Percentiles rank a stretch among this genome's conserved stretches.
Conservation (phyloP, 1,284 basidiomycete genomes). For the Meira miltonrushii region DNA sequence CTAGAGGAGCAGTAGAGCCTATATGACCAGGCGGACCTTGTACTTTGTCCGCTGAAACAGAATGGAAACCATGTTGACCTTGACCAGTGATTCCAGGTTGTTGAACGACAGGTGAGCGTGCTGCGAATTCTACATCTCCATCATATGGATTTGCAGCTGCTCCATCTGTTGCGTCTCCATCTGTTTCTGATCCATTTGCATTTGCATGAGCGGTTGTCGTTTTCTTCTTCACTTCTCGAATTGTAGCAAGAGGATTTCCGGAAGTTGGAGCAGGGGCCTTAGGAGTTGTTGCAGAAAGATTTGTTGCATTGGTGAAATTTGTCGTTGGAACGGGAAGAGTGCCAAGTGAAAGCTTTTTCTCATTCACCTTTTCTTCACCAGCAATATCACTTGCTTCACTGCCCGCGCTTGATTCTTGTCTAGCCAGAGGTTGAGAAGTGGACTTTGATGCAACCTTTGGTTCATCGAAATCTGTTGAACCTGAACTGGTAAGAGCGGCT, state of each 20-base stretch:
- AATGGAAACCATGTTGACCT: neutral
- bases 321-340: constrained; percentile 22
- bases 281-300: constrained; percentile 6
- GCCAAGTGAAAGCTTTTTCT: constrained; percentile 24
- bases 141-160: constrained; percentile 42
- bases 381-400: constrained; percentile 10
- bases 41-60: neutral
- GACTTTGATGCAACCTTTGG: too few species aligned
- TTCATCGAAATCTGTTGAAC: constrained; percentile 23
- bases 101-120: constrained; percentile 22
- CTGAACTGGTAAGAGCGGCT: constrained; percentile 29
- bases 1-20: neutral
- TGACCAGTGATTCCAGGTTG: neutral
- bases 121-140: constrained; percentile 44
- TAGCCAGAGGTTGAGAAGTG: neutral
- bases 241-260: constrained; percentile 18
- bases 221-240: constrained; percentile 14
- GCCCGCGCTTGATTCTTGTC: constrained; percentile 12
- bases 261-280: constrained; percentile 20
- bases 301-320: constrained; percentile 5
- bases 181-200: constrained; percentile 14
- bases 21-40: neutral
- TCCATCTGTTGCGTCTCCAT: constrained; percentile 23
- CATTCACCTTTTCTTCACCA: constrained; percentile 8
- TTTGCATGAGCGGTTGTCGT: constrained; percentile 8